Conservation (phyloP, 352 stramenopile species). For the Phytophthora aleatoria region DNA sequence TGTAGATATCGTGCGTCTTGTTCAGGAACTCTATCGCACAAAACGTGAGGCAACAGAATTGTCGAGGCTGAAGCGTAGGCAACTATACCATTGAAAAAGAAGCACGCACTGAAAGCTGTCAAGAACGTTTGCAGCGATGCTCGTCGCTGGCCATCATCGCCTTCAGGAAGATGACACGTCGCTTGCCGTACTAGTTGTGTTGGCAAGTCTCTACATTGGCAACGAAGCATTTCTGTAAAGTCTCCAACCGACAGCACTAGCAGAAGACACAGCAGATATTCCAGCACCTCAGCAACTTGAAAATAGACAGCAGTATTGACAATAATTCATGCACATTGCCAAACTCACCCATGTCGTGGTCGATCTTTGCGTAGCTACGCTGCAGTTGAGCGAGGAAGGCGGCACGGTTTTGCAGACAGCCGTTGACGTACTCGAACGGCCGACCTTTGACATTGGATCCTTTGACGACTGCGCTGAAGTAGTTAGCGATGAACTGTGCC, state of each 20-base stretch:
- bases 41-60: not conserved
- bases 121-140: constrained; percentile 43
- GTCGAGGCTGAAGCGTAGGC: not conserved
- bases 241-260: constrained; percentile 58
- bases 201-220: constrained; percentile 60
- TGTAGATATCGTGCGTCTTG: constrained; percentile 55
- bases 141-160: constrained; percentile 32
- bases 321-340: not conserved
- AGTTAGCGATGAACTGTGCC: constrained; percentile 45
- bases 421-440: constrained; percentile 59
- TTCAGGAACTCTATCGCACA: constrained; percentile 50
- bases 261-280: not conserved
- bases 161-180: constrained; percentile 43
- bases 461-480: constrained; percentile 42
- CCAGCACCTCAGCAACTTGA: not conserved
- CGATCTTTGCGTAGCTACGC: constrained; percentile 41
- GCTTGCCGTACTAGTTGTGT: constrained; percentile 44
- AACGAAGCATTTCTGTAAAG: constrained; percentile 64
- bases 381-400: constrained; percentile 57
- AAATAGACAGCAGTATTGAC: not conserved
- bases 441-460: constrained; percentile 46
- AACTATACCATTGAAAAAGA: constrained; percentile 56
- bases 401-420: constrained; percentile 55
- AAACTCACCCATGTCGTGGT: constrained; percentile 41
- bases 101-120: constrained; percentile 43